A percentile compares a stretch with the other conserved stretches of the same genome.
These are phyloP conservation scores for Candida stauntonica DNA, from an alignment of 805 yeast genomes.

Conservation along the genomic window DNA sequence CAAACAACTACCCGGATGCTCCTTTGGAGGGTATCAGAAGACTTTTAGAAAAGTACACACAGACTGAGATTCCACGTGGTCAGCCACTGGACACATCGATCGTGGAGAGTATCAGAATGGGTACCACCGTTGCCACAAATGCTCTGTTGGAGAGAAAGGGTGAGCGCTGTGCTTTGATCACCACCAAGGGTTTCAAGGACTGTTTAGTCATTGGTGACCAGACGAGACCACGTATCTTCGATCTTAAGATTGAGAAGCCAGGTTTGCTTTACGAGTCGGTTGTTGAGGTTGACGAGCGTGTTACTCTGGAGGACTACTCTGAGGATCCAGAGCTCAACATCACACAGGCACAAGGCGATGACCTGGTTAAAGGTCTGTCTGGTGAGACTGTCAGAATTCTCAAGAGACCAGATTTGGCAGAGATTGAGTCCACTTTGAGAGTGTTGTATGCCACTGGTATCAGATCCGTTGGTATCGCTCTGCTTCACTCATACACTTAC, in stretches of 20 bases:
- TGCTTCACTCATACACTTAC: slow-evolving; percentile 69
- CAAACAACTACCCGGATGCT: slow-evolving; percentile 83
- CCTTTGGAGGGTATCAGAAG: slow-evolving; percentile 89
- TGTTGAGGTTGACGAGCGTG: slow-evolving; percentile 84
- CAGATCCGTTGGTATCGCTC: slow-evolving; percentile 64
- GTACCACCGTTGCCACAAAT: slow-evolving; percentile 95
- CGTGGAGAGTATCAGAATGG: slow-evolving; percentile 75
- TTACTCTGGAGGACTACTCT: slow-evolving; percentile 73
- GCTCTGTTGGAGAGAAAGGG: slow-evolving; percentile 93
- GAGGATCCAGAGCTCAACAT: slow-evolving; percentile 55
- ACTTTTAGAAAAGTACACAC: slow-evolving; percentile 57
- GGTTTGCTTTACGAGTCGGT: slow-evolving; percentile 70
- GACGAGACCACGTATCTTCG: slow-evolving; percentile 86
- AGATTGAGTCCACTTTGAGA: slow-evolving; percentile 39
- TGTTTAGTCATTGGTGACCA: slow-evolving; percentile 84
- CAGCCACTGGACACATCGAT: slow-evolving; percentile 54
- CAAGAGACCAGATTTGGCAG: slow-evolving; percentile 43
- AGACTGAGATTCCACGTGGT: slow-evolving; percentile 52
- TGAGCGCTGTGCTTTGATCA: slow-evolving; percentile 76
- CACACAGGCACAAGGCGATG: slow-evolving; percentile 22
- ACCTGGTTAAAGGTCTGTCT: slow-evolving; percentile 50
- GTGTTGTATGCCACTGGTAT: slow-evolving; percentile 52
- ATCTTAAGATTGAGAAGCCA: slow-evolving; percentile 68
- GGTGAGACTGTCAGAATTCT: slow-evolving; percentile 64
- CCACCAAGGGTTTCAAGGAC: slow-evolving; percentile 87